phyloP scores from a whole-genome alignment of 2,329 filamentous ascomycete species.

The Cordyceps cicadae region DNA sequence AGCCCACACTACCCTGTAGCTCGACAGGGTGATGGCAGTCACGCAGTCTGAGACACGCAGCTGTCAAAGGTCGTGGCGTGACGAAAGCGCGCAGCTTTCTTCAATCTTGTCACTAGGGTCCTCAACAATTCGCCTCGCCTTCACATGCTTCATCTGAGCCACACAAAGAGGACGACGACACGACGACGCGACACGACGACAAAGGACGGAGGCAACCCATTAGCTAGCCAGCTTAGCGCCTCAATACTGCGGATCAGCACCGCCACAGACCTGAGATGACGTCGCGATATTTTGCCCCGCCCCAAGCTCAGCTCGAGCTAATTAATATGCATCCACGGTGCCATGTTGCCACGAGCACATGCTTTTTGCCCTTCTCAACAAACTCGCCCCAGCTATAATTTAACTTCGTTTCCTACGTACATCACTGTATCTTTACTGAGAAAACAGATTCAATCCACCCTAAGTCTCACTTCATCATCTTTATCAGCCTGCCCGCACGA shows the following conservation, averaged over 20 bases:
- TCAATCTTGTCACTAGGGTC: not conserved
- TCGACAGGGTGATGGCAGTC: no score
- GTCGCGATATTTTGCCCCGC: constrained; percentile 12
- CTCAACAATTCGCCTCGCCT: not conserved
- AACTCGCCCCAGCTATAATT: not conserved
- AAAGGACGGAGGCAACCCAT: constrained; percentile 1
- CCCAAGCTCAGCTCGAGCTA: constrained; percentile 1
- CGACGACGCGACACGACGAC: no score
- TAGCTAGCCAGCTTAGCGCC: not conserved
- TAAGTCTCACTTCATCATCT: not conserved
- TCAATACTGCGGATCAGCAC: constrained; percentile 5
- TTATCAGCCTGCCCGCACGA: constrained; percentile 7
- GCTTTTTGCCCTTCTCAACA: constrained; percentile 4
- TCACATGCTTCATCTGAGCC: not conserved
- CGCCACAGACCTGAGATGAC: constrained; percentile 8
- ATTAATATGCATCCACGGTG: not conserved
- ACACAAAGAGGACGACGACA: not conserved
- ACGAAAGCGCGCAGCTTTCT: not conserved
- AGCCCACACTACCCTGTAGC: no score
- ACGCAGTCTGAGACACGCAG: no score
- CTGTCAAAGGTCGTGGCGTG: no score
- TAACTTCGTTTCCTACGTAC: not conserved
- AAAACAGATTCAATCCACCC: not conserved
- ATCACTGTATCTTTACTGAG: not conserved
- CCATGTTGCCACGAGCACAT: constrained; percentile 7